Evolutionary conservation across 1,284 basidiomycete genomes (phyloP).

Genomic region (Trichosporon coremiiforme): DNA sequence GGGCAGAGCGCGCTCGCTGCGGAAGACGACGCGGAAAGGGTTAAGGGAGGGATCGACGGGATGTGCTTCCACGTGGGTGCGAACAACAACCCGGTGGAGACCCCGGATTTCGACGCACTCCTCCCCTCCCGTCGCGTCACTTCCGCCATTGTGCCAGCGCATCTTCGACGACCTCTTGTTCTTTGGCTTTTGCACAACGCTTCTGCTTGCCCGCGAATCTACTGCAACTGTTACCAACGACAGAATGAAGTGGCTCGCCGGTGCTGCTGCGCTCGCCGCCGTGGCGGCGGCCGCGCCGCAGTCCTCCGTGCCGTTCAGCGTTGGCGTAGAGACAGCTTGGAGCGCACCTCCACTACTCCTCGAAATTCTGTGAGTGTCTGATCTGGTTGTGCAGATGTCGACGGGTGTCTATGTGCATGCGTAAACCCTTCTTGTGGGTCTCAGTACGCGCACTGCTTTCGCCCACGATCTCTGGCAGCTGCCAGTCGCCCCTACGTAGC

Average conservation of each 20-base stretch:
- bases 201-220: not conserved
- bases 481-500: not conserved
- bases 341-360: constrained; percentile 70
- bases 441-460: too few species aligned
- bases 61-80: constrained; percentile 9
- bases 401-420: too few species aligned
- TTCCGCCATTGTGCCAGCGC: constrained; percentile 11
- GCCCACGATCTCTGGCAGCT: constrained; percentile 12
- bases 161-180: not conserved
- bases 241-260: constrained; percentile 28
- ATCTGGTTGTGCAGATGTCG: not conserved
- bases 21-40: not conserved
- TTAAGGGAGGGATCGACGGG: not conserved
- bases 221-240: not conserved
- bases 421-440: too few species aligned
- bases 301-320: constrained; percentile 69
- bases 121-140: constrained; percentile 13
- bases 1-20: not conserved
- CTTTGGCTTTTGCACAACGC: not conserved
- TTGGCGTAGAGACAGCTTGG: constrained; percentile 80
- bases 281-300: constrained; percentile 26
- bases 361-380: constrained; percentile 72
- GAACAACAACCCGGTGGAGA: constrained; percentile 5
- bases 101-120: not conserved
- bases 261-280: constrained; percentile 13